Base-by-base conservation (phyloP, 768 basidiomycete species). In the Naematelia aurantialba region DNA sequence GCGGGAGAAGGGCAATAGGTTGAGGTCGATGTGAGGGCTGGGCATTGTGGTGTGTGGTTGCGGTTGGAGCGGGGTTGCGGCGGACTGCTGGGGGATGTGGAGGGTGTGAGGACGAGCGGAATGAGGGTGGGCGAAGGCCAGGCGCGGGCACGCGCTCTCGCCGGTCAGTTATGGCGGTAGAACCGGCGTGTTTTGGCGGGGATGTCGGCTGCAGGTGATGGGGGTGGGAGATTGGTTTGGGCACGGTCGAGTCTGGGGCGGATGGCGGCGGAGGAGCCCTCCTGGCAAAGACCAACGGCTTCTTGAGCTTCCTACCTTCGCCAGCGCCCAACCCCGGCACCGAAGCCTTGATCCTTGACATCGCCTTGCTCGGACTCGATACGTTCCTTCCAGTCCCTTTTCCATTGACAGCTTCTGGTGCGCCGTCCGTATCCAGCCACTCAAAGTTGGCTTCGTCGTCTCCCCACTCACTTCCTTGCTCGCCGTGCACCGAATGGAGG, bases 381-480 rank as follows among this genome's bases (percentile, higher is more conserved):
- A 27, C 50, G 47, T 26, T 31, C 48, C 2, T 42, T 12, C 14
- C 48, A 22, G 24, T 34, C 13, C 44, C 55, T 5, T 59, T 45
- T 42, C 71, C 71, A 60, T 73, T 73, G 4, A 55, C 45, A 31
- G 66, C 68, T 59, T 62, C 68, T 2, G 58, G 64, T 21, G 56
- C 66, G 13, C 55, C 61, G 24, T 67, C 57, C 42, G 57, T 65
- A 54, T 74, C 72, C 24, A 74, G 34, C 72, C 72, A 74, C 59
- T 74, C 72, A 39, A 69, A 74, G 17, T 63, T 55, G 26, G 52
- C 61, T 47, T 74, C 72, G 49, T 74, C 72, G 17, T 74, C 72
- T 4, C 69, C 72, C 72, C 72, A 74, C 31, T 74, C 72, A 13
- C 51, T 53, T 4, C 72, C 72, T 55, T 74, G 69, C 39, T 74